phyloP scores from a whole-genome alignment of 2,329 filamentous ascomycete species.

The Geosmithia putterillii region DNA sequence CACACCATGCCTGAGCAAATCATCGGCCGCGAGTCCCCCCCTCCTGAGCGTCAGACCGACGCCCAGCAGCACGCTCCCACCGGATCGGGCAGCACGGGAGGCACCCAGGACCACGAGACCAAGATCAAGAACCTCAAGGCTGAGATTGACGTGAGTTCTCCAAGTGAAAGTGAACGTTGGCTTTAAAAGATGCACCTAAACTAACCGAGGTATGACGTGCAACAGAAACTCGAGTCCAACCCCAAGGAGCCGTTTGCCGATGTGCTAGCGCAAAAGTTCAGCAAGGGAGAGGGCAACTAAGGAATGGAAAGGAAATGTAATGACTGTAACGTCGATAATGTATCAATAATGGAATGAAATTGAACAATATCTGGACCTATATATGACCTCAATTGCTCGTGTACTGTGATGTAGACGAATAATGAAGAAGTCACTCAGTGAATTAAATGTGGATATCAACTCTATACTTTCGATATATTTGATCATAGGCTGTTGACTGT shows the following conservation, averaged over 20 bases:
- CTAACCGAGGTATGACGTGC: too few relatives aligned
- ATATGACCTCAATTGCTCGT: too few relatives aligned
- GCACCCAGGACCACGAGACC: slow-evolving; percentile 40
- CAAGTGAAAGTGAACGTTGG: too few relatives aligned
- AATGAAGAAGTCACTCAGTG: too few relatives aligned
- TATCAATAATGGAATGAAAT: neutral
- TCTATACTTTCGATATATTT: too few relatives aligned
- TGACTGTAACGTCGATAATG: neutral
- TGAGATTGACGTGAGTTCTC: slow-evolving; percentile 32
- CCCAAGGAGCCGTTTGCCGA: slow-evolving; percentile 53
- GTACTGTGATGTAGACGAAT: too few relatives aligned
- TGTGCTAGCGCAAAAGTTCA: slow-evolving; percentile 44
- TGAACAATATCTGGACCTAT: neutral
- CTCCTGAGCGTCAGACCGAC: slow-evolving; percentile 55
- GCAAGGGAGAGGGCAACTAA: neutral
- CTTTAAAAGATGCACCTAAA: too few relatives aligned
- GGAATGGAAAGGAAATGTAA: neutral
- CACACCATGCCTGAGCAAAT: slow-evolving; percentile 48
- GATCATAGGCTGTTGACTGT: too few relatives aligned
- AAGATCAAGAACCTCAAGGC: slow-evolving; percentile 39
- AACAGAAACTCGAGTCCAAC: slow-evolving; percentile 47
- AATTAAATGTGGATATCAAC: too few relatives aligned
- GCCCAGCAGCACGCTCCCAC: slow-evolving; percentile 49
- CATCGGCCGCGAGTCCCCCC: slow-evolving; percentile 72
- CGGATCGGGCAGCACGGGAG: slow-evolving; percentile 29